Percentiles rank a stretch among this genome's conserved stretches.
phyloP scores from a whole-genome alignment of 148 eudicot genomes.

The Polygonum maritimum region DNA sequence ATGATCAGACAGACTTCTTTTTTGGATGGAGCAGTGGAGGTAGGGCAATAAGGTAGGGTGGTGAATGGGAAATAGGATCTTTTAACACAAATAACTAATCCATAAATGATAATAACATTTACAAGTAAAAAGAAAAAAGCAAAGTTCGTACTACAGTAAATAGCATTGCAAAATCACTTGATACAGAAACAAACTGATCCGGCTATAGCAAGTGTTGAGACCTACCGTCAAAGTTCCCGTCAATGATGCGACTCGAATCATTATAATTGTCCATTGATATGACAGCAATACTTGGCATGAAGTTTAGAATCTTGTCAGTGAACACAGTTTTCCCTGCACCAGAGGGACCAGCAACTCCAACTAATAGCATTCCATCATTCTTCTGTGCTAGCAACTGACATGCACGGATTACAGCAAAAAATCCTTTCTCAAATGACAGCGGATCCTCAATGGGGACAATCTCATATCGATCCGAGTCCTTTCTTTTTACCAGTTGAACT shows the following conservation, averaged over 20 bases:
- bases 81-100: neutral
- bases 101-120: neutral
- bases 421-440: slow-evolving; percentile 65
- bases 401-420: slow-evolving; percentile 52
- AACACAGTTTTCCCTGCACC: slow-evolving; percentile 73
- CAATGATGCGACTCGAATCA: slow-evolving; percentile 56
- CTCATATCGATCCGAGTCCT: slow-evolving; percentile 49
- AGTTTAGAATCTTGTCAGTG: slow-evolving; percentile 50
- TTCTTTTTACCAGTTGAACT: slow-evolving; percentile 51
- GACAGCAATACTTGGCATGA: slow-evolving; percentile 65
- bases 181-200: neutral
- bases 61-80: neutral
- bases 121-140: neutral
- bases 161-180: neutral
- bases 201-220: neutral
- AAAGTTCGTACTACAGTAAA: neutral
- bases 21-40: neutral
- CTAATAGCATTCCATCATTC: slow-evolving; percentile 59
- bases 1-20: neutral
- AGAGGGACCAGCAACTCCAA: slow-evolving; percentile 74
- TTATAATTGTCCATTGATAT: slow-evolving; percentile 67
- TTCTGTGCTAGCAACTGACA: slow-evolving; percentile 58
- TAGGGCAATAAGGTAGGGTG: neutral
- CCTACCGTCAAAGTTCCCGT: slow-evolving; percentile 67
- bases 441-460: slow-evolving; percentile 44